Base-by-base conservation (phyloP, 768 basidiomycete species). In the Leucosporidium yakuticum region DNA sequence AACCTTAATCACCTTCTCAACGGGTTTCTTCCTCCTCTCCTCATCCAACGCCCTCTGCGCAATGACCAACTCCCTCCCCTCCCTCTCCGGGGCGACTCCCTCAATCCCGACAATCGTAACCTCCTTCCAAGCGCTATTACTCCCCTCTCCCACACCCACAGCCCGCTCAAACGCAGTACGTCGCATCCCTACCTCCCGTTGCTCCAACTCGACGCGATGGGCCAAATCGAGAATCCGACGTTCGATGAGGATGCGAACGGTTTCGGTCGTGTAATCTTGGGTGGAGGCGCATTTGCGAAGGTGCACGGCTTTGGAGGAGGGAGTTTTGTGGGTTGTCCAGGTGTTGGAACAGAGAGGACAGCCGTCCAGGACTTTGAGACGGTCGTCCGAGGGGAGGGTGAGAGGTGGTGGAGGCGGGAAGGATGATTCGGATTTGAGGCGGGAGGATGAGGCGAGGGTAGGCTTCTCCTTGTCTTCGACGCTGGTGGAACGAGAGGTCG, bases 61-160 rank as follows among this genome's bases (percentile, higher is more conserved):
- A 20, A 23, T 23, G 51, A 23, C 36, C 47, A 23, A 64, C 49
- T 54, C 60, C 31, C 34, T 53, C 8, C 36, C 53, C 19, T 55
- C 60, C 6, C 15, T 19, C 19, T 39, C 27, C 17, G 21, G 5
- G 19, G 2, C 7, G 25, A 14, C 27, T 6, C 17, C 44, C 49
- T 72, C 71, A 12, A 64, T 36, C 4, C 71, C 71, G n/a, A 69
- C 62, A 6, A 65, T 62, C 32, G 21, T 64, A 3, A 72, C 67
- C 32, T 66, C 64, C 19, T 4, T 47, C 31, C 12, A 32, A 21
- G 48, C 17, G 23, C 19, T 25, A 19, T 21, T 7, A 15, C 36
- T 32, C n/a, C 71, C 71, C 27, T 69, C 67, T 4, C 71, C 67
- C 36, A 23, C 47, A 15, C 70, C 70, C 32, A 69, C 53, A 29